Evolutionary conservation across 208 protist species (phyloP), one percentile per base, ranked within the genome.

Genomic region (Leishmania aethiopica): DNA sequence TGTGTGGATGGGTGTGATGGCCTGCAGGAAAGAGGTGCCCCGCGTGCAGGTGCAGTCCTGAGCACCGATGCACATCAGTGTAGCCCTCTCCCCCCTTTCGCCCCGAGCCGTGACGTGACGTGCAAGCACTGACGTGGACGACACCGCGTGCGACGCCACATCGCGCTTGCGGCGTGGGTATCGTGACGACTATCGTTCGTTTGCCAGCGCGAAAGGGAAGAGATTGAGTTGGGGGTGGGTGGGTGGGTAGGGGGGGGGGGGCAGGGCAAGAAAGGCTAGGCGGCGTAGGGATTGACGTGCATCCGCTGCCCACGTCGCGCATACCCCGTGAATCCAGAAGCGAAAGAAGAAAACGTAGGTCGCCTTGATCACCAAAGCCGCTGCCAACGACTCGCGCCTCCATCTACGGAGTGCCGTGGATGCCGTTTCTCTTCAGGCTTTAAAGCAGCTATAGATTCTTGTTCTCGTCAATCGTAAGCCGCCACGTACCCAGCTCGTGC

Each of bases 401-500:
- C 3, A 28, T 53, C 45, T 22, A 53, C 45, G 7, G 40, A 17
- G 70, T 5, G 3, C 5, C 37, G 70, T 32, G 1, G 28, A 37
- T 35, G 28, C 35, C 70, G 53, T 28, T 51, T 42, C 13, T 25
- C 53, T 3, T 59, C 47, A 28, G 4, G 1, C 10, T 32, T 77
- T 59, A 80, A 60, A 51, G 57, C 1, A 73, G 57, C n/a, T 13
- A 45, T 13, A 40, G 75, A 4, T 71, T n/a, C 22, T 85, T 84
- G 59, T 84, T 84, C 49, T 84, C 82, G 51, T 80, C 82, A 32
- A 78, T 74, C 51, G 77, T 77, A 25, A 78, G 72, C 5, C 78
- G 83, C 83, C 83, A 86, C 55, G 74, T 49, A 11, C 78, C 49
- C 73, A 87, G n/a, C 49, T 89, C 72, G 17, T 80, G 71, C 84